Conservation (phyloP, 352 stramenopile genomes). For the Phytophthora pisi region DNA sequence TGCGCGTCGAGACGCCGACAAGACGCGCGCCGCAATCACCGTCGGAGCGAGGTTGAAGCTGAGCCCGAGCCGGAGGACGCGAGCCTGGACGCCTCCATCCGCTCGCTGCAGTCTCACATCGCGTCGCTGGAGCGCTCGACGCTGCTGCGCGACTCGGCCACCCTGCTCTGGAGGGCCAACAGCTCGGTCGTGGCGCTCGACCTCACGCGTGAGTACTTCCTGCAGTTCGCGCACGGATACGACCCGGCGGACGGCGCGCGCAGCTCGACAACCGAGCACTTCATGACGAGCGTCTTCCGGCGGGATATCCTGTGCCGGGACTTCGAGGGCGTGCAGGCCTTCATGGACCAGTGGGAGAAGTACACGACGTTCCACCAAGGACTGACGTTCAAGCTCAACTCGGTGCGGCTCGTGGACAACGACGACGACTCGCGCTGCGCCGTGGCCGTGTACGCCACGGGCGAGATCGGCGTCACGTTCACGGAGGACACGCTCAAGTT, state of each 20-base stretch:
- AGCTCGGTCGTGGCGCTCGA: conserved; percentile 44
- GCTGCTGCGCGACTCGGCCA: conserved; percentile 45
- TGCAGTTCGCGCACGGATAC: conserved; percentile 50
- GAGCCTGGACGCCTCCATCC: conserved; percentile 42
- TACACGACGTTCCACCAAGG: conserved; percentile 61
- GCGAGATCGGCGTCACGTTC: conserved; percentile 46
- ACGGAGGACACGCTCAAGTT: conserved; percentile 48
- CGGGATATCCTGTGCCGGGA: conserved; percentile 51
- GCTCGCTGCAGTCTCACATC: conserved; percentile 40
- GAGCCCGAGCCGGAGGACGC: conserved; percentile 27
- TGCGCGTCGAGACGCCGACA: conserved; percentile 37
- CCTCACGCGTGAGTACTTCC: conserved; percentile 51
- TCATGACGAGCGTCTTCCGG: conserved; percentile 44
- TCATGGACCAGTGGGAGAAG: conserved; percentile 62
- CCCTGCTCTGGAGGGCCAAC: conserved; percentile 50
- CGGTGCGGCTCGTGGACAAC: conserved; percentile 38
- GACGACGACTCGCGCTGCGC: conserved; percentile 34
- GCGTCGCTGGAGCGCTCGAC: conserved; percentile 43
- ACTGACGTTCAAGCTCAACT: conserved; percentile 32
- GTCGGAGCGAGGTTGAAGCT: conserved; percentile 7
- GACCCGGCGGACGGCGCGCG: conserved; percentile 24
- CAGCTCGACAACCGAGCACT: conserved; percentile 21
- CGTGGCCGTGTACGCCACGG: conserved; percentile 43
- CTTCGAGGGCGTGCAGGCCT: conserved; percentile 46
- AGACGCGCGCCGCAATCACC: not conserved